Evolutionary conservation across 495 filamentous ascomycete genomes (phyloP).

Genomic region (Aspergillus panamensis): DNA sequence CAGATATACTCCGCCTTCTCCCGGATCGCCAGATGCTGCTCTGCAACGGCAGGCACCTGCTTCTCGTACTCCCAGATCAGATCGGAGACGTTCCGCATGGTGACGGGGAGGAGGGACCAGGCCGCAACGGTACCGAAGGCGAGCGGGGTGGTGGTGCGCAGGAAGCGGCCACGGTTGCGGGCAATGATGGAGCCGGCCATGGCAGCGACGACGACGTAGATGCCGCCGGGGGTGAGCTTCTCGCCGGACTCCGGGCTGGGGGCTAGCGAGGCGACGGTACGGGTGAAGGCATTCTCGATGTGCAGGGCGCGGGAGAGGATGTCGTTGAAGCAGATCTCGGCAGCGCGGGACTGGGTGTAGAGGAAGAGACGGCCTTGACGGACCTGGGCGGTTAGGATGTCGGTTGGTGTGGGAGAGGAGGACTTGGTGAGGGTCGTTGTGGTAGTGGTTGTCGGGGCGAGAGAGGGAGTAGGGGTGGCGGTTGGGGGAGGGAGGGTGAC

Average conservation of each 20-base stretch:
- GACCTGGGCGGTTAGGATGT: slow-evolving; percentile 83
- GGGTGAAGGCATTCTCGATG: slow-evolving; percentile 74
- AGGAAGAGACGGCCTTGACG: slow-evolving; percentile 74
- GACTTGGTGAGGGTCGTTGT: slow-evolving; percentile 30
- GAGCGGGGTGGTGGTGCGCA: slow-evolving; percentile 68
- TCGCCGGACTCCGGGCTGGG: slow-evolving; percentile 79
- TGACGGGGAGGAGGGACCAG: slow-evolving; percentile 70
- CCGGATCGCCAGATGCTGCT: slow-evolving; percentile 66
- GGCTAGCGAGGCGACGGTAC: slow-evolving; percentile 80
- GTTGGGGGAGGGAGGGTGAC: slow-evolving; percentile 20
- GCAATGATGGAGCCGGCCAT: slow-evolving; percentile 90
- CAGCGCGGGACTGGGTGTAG: slow-evolving; percentile 63
- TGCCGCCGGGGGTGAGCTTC: slow-evolving; percentile 73
- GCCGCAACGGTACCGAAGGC: slow-evolving; percentile 70
- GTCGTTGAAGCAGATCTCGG: slow-evolving; percentile 74
- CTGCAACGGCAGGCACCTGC: slow-evolving; percentile 70
- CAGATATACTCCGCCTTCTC: slow-evolving; percentile 65
- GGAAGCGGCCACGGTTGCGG: slow-evolving; percentile 76
- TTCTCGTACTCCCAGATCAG: slow-evolving; percentile 88
- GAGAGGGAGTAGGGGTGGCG: slow-evolving; percentile 24
- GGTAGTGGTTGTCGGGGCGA: slow-evolving; percentile 9
- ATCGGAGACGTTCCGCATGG: slow-evolving; percentile 79
- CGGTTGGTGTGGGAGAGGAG: slow-evolving; percentile 75
- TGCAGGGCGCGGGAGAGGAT: slow-evolving; percentile 69
- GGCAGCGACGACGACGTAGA: slow-evolving; percentile 86